Conservation (phyloP, 2,329 filamentous ascomycete species). For the Cytospora schulzeri region DNA sequence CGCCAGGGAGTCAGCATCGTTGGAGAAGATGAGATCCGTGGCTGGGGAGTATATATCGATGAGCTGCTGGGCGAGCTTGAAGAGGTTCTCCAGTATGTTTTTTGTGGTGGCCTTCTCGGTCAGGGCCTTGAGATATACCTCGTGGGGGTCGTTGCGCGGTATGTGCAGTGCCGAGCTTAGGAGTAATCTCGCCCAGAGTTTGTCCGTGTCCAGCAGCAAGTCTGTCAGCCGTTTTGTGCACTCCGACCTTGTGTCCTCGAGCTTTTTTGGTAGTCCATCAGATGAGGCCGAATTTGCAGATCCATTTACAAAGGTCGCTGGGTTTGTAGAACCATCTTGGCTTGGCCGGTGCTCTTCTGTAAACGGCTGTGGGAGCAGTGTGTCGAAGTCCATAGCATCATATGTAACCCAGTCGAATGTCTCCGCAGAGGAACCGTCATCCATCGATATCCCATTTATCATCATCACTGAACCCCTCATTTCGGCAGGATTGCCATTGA, state of each 20-base stretch:
- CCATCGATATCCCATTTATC: neutral
- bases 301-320: neutral
- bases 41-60: constrained; percentile 40
- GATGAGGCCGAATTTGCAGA: neutral
- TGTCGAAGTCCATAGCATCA: constrained; percentile 15
- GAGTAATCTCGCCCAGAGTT: constrained; percentile 32
- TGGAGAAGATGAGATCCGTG: constrained; percentile 30
- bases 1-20: constrained; percentile 14
- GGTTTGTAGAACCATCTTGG: neutral
- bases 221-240: constrained; percentile 31
- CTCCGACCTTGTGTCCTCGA: constrained; percentile 1
- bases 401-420: constrained; percentile 14
- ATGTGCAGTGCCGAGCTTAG: constrained; percentile 32
- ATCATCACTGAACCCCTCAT: neutral
- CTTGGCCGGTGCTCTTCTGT: neutral
- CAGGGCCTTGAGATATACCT: constrained; percentile 32
- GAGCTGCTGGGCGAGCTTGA: constrained; percentile 40
- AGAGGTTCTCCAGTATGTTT: constrained; percentile 39
- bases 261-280: constrained; percentile 19
- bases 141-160: constrained; percentile 31
- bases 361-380: neutral
- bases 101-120: constrained; percentile 33
- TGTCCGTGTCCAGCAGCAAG: constrained; percentile 34
- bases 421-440: neutral
- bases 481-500: constrained; percentile 20